These are phyloP conservation scores for Ophidiomyces ophidiicola DNA, from an alignment of 2,329 filamentous ascomycete species.

Conservation along the genomic window DNA sequence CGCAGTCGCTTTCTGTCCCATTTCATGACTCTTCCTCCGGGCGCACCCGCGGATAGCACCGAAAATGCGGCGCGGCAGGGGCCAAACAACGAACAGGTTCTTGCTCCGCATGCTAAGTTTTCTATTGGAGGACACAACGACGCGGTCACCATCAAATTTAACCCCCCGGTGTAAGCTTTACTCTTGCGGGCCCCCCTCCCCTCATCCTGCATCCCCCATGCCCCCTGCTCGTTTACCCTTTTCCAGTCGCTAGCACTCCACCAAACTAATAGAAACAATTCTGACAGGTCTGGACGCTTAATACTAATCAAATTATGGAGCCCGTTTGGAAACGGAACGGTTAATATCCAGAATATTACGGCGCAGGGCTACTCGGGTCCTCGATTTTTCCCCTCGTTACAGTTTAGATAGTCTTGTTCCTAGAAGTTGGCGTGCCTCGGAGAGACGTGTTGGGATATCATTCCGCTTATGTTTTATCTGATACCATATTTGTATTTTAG, in stretches of 20 bases:
- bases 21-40: neutral
- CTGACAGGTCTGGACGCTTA: slow-evolving; percentile 57
- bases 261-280: slow-evolving; percentile 9
- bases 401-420: slow-evolving; percentile 49
- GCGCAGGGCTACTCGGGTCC: slow-evolving; percentile 76
- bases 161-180: slow-evolving; percentile 31
- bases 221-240: no score
- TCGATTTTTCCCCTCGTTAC: slow-evolving; percentile 63
- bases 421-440: neutral
- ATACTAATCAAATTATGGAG: slow-evolving; percentile 87
- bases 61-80: neutral
- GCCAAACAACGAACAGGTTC: slow-evolving; percentile 28
- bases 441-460: no score
- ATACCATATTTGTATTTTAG: no score
- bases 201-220: no score
- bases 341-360: slow-evolving; percentile 79
- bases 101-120: slow-evolving; percentile 68
- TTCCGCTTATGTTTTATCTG: no score
- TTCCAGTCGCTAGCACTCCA: neutral
- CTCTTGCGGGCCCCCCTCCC: neutral
- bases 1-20: neutral
- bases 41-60: neutral
- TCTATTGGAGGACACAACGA: slow-evolving; percentile 71
- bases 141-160: slow-evolving; percentile 73
- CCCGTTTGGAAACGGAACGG: slow-evolving; percentile 60